Conservation (phyloP, 2,329 filamentous ascomycete species). For the Sclerotinia glacialis region DNA sequence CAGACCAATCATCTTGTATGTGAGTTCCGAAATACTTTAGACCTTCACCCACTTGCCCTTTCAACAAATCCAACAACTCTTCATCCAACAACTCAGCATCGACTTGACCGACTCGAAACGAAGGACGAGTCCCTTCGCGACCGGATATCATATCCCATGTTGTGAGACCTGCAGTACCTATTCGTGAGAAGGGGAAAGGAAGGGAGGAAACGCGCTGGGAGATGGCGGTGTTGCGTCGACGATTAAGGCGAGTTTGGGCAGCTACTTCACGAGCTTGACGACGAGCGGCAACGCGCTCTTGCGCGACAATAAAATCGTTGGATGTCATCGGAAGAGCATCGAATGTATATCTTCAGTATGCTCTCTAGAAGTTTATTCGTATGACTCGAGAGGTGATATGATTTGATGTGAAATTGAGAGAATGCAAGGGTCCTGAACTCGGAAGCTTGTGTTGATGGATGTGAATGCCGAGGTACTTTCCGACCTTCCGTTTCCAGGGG, state of each 20-base stretch:
- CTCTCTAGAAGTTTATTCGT: neutral
- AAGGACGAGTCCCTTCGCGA: slow-evolving; percentile 75
- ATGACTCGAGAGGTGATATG: neutral
- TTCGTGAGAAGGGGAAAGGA: slow-evolving; percentile 59
- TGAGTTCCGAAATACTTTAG: slow-evolving; percentile 81
- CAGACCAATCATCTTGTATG: slow-evolving; percentile 79
- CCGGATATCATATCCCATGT: slow-evolving; percentile 71
- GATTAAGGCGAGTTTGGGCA: slow-evolving; percentile 52
- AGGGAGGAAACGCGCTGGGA: slow-evolving; percentile 56
- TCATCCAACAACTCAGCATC: slow-evolving; percentile 94
- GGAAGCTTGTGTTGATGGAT: slow-evolving; percentile 14
- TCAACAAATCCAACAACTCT: slow-evolving; percentile 82
- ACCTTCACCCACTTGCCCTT: slow-evolving; percentile 80
- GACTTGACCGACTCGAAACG: slow-evolving; percentile 91
- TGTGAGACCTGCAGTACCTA: slow-evolving; percentile 49
- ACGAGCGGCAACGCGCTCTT: slow-evolving; percentile 79
- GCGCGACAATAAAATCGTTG: slow-evolving; percentile 73
- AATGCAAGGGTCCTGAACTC: neutral
- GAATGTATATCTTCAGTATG: slow-evolving; percentile 8
- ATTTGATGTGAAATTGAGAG: slow-evolving; percentile 2
- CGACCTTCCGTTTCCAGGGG: slow-evolving; percentile 9
- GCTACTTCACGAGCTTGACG: slow-evolving; percentile 72
- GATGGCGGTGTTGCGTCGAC: slow-evolving; percentile 49
- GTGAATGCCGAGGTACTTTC: slow-evolving; percentile 17
- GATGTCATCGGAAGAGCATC: slow-evolving; percentile 37